Evolutionary conservation across 192 early-diverging fungal species (phyloP).

Genomic region (Coemansia sp.): DNA sequence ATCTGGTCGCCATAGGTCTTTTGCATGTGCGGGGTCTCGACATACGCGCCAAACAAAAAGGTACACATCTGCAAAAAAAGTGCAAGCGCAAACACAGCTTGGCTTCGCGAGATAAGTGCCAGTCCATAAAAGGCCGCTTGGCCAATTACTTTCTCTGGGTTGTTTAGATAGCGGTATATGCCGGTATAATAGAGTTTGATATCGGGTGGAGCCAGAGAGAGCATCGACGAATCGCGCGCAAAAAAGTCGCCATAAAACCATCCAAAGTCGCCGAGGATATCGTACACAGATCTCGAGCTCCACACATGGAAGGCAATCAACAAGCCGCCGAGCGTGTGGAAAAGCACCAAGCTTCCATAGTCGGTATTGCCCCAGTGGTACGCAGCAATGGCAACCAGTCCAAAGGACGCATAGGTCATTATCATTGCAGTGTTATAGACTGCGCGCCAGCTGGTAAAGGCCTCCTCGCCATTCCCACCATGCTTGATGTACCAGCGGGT

Average conservation of each 20-base stretch:
- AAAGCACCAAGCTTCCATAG: conserved; percentile 59
- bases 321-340: conserved; percentile 73
- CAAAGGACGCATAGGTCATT: conserved; percentile 91
- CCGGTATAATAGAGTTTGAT: conserved; percentile 81
- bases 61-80: conserved; percentile 80
- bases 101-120: conserved; percentile 78
- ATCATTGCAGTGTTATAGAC: conserved; percentile 89
- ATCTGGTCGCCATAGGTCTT: conserved; percentile 83
- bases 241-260: conserved; percentile 99
- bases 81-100: conserved; percentile 81
- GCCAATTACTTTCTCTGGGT: conserved; percentile 92
- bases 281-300: conserved; percentile 89
- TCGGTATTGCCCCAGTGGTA: conserved; percentile 67
- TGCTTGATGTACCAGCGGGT: conserved; percentile 91
- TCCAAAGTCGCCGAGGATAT: conserved; percentile 92
- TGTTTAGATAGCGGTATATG: conserved; percentile 91
- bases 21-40: conserved; percentile 92
- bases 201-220: conserved; percentile 44
- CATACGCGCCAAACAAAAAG: conserved; percentile 81
- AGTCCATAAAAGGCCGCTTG: conserved; percentile 94
- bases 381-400: conserved; percentile 74
- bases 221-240: conserved; percentile 71
- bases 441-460: conserved; percentile 94
- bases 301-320: conserved; percentile 88
- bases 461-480: conserved; percentile 84